Conservation (phyloP, 2,329 filamentous ascomycete species). For the Sporothrix brasiliensis region DNA sequence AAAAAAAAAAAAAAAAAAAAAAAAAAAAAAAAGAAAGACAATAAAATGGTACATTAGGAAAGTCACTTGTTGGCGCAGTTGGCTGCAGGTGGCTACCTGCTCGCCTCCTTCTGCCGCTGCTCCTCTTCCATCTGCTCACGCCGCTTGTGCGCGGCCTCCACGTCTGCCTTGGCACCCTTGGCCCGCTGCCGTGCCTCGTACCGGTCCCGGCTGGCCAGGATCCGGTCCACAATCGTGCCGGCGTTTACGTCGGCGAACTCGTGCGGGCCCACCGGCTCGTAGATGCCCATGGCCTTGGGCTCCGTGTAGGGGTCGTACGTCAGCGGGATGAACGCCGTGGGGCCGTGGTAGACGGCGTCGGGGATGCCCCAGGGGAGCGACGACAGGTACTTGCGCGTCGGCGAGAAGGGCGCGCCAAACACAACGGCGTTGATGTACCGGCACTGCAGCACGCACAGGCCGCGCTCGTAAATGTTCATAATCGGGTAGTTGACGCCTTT, state of each 20-base stretch:
- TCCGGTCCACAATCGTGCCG: slow-evolving; percentile 85
- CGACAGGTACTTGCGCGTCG: slow-evolving; percentile 75
- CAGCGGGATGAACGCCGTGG: slow-evolving; percentile 82
- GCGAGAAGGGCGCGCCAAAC: slow-evolving; percentile 87
- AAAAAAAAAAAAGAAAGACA: background rate
- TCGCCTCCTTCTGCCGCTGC: slow-evolving; percentile 54
- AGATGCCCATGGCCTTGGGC: slow-evolving; percentile 81
- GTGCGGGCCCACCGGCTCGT: slow-evolving; percentile 75
- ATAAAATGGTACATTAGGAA: background rate
- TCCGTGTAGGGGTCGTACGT: slow-evolving; percentile 80
- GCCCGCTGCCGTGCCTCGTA: slow-evolving; percentile 90
- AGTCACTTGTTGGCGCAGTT: background rate
- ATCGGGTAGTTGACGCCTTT: slow-evolving; percentile 98
- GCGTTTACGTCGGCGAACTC: slow-evolving; percentile 87
- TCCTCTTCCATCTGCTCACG: slow-evolving; percentile 66
- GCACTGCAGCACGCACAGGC: slow-evolving; percentile 93
- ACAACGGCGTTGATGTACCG: slow-evolving; percentile 86
- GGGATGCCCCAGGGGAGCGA: slow-evolving; percentile 74
- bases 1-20: background rate
- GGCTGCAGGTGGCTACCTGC: slow-evolving; percentile 6
- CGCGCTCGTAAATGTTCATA: slow-evolving; percentile 98
- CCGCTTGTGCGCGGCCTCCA: slow-evolving; percentile 67
- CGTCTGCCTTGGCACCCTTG: slow-evolving; percentile 83
- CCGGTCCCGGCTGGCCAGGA: slow-evolving; percentile 79
- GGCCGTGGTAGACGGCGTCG: slow-evolving; percentile 90